Base-by-base conservation (phyloP, 2,329 filamentous ascomycete genomes). In the Aspergillus uvarum region DNA sequence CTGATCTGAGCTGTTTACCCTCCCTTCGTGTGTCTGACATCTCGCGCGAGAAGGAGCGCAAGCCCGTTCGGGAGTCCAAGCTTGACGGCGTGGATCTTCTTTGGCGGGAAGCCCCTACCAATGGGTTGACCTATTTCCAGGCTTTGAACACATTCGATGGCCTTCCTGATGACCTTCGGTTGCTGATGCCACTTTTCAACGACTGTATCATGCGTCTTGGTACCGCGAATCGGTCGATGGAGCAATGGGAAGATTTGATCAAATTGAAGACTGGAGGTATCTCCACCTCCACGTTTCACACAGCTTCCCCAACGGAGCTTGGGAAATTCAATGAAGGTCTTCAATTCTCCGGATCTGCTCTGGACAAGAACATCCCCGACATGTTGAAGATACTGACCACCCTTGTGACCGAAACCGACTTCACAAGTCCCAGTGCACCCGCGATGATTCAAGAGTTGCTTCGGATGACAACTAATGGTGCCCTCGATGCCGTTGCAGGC, bases 181-280 rank as follows among this genome's bases (percentile, higher is more conserved):
- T 91, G 67, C 81, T 98, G 59, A 85, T 98, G 51, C 95, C 95
- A 0, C 80, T 99, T 0, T 98, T 98, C 72, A 92, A 91, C 14
- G 93, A 96, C 72, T 88, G 90, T 42, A 88, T 99, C 62, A 95
- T 97, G 90, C 89, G 95, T 21, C 84, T 99, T 8, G 95, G 95
- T 14, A 99, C 94, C 2, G 90, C 89, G 68, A 85, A 88, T 61
- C 90, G 90, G 82, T 87, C 88, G 0, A 97, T 96, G 89, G 95
- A 97, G 74, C 88, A 97, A 74, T 85, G 98, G 54, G 95, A 99
- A 76, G 95, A 98, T 71, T 78, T 93, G 58, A 97, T 99, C 75
- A 98, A 98, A 76, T 83, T 98, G 31, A 96, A 96, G 79, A 98
- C 95, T 1, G 95, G 95, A 21, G 95, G 95, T 10, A 85, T 99